Evolutionary conservation across 1,284 basidiomycete species (phyloP), one percentile per base, ranked within the genome.

Genomic region (Sporisorium scitamineum): DNA sequence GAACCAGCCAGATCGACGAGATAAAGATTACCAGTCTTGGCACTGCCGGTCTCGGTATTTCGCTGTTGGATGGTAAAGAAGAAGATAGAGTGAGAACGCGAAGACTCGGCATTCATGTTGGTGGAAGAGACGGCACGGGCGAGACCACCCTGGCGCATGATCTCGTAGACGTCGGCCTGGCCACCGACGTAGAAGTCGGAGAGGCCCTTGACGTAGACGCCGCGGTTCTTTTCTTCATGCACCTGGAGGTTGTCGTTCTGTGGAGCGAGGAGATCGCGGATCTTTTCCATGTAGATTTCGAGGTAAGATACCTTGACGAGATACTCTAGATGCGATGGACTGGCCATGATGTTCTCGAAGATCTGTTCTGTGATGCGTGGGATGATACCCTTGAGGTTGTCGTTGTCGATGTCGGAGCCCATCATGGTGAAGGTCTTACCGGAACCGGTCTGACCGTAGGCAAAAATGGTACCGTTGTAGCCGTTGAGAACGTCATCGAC

Each of bases 61-160:
- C 94, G 90, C 86, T 98, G 96, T 81, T 96, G 92, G 70, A 99
- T 97, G 5, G 94, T 95, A 81, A 99, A 95, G 64, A 99, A 90
- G 87, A 99, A 99, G 85, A 99, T 99, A 14, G 97, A 98, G 87
- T 99, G 97, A 22, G 97, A 99, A 54, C 97, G 93, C 26, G 97
- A 99, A 63, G 94, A 96, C 87, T 99, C 97, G 76, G 97, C 95
- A 86, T 99, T 99, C 97, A 99, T 99, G 87, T 98, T 97, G 6
- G 97, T 99, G 4, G 95, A 92, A 6, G 95, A 95, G 10, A 97
- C 94, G 10, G 94, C 94, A 77, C 97, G 90, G 32, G 94, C 92
- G 55, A 90, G 90, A 57, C 94, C 93, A 85, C 97, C 97, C 73
- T 95, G 95, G 73, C 94, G 90, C 95, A 99, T 98, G 82, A 99